Evolutionary conservation across 495 filamentous ascomycete species (phyloP), one percentile per base, ranked within the genome.

Genomic region (Trichoderma reesei): DNA sequence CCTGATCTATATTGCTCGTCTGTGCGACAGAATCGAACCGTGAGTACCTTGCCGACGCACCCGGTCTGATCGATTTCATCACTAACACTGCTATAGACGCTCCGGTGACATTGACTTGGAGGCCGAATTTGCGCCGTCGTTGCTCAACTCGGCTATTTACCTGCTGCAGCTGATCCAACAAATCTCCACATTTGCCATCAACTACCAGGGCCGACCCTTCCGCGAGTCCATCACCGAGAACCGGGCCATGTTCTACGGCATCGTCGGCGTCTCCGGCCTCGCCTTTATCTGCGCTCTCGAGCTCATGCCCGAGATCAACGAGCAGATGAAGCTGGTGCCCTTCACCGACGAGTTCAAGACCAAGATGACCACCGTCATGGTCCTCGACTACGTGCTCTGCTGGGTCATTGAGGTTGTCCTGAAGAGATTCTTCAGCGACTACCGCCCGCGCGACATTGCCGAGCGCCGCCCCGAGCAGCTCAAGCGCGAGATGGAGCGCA

Each of bases 161-260:
- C 90, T 99, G 51, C 85, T 99, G 3, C 95, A 98, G 70, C 84
- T 99, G 54, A 98, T 99, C 76, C 94, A 99, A 75, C 95, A 99
- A 72, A 96, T 99, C 71, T 98, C 94, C 11, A 99, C 94, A 9
- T 99, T 99, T 71, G 92, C 94, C 42, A 94, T 98, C 83, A 99
- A 99, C 80, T 99, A 99, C 79, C 94, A 99, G 74, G 94, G 94
- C 63, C 89, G 94, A 31, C 94, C 94, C 3, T 99, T 99, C 86
- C 89, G 94, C 64, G 94, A 99, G 76, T 88, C 88, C 9, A 91
- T 99, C 62, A 85, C 88, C 1, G 95, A 98, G 79, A 99, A 99
- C 79, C 86, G 84, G 69, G 91, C 91, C 71, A 99, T 99, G 94
- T 99, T 92, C 80, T 98, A 88, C 83, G 95, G 94, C 64, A 87